These are phyloP conservation scores for Diaporthe vexans DNA, from an alignment of 2,329 filamentous ascomycete species.

Conservation along the genomic window DNA sequence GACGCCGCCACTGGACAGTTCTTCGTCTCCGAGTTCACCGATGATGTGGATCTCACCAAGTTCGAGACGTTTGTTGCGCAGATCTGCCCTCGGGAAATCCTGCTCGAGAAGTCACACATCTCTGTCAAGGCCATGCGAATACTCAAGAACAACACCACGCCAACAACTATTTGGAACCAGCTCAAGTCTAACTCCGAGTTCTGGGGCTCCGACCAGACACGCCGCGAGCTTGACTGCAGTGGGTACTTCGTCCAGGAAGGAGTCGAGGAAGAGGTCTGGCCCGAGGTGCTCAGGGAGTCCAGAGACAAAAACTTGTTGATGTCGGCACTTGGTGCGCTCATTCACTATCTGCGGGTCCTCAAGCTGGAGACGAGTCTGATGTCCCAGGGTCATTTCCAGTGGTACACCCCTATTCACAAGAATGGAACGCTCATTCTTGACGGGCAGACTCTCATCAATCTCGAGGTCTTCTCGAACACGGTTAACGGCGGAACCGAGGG, in stretches of 20 bases:
- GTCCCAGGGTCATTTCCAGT: slow-evolving; percentile 90
- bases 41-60: slow-evolving; percentile 93
- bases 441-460: slow-evolving; percentile 95
- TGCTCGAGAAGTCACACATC: slow-evolving; percentile 88
- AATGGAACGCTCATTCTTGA: slow-evolving; percentile 94
- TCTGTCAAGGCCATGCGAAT: slow-evolving; percentile 93
- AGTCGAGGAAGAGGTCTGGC: slow-evolving; percentile 78
- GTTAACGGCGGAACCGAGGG: slow-evolving; percentile 88
- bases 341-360: slow-evolving; percentile 87
- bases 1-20: slow-evolving; percentile 98
- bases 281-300: slow-evolving; percentile 77
- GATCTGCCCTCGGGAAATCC: slow-evolving; percentile 86
- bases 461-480: slow-evolving; percentile 96
- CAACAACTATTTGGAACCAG: slow-evolving; percentile 95
- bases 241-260: slow-evolving; percentile 79
- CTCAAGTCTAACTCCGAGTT: slow-evolving; percentile 91
- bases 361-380: slow-evolving; percentile 91
- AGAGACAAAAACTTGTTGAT: slow-evolving; percentile 86
- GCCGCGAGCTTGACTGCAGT: slow-evolving; percentile 83
- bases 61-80: slow-evolving; percentile 98
- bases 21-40: slow-evolving; percentile 89
- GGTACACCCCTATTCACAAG: slow-evolving; percentile 91
- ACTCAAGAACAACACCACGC: slow-evolving; percentile 93
- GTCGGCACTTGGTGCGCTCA: slow-evolving; percentile 89
- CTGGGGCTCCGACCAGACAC: slow-evolving; percentile 86